Base-by-base conservation (phyloP, 2,329 filamentous ascomycete genomes). In the Monosporascus sp. region DNA sequence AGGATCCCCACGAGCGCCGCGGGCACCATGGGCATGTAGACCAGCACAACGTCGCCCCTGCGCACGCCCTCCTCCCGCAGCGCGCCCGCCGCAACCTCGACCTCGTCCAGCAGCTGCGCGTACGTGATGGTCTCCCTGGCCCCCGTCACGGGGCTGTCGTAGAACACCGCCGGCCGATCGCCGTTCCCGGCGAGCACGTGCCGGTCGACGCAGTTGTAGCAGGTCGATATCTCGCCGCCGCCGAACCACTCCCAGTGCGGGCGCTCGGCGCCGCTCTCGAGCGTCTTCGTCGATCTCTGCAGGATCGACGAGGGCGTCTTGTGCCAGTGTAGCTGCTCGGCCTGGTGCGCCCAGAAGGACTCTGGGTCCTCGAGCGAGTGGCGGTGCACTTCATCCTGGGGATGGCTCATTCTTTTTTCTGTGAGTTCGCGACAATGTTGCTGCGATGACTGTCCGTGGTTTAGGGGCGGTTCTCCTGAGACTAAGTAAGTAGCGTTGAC, bases 11-110 rank as follows among this genome's bases (percentile, higher is more conserved):
- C 84, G n/a, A 96, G 69, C 2, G 91, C 89, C 0, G 90, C 86
- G 1, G 93, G 92, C 44, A 97, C 90, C 92, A 97, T 97, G 51
- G 92, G 92, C 92, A 97, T 96, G 70, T 97, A 97, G 27, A 97
- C n/a, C 5, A 44, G 22, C 14, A 44, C 41, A 20, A 44, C 20
- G 41, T 22, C 42, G n/a, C 22, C n/a, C 22, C 14, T 17, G 15
- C 42, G 8, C 42, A 27, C 88, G 0, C 91, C 91, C 62, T 93
- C 85, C 67, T 94, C 89, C 51, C 86, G 76, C 63, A 97, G 70
- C 2, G 91, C 90, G 1, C 89, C 91, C 0, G 92, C 91, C 49
- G 95, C 80, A 5, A 84, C 81, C 68, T 93, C 86, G 2, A 97
- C 89, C 66, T 96, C 89, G 8, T 84, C 76, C 25, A 94, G 80